Evolutionary conservation across 306 rosid genomes (phyloP).

Genomic region (Rosa rugosa): DNA sequence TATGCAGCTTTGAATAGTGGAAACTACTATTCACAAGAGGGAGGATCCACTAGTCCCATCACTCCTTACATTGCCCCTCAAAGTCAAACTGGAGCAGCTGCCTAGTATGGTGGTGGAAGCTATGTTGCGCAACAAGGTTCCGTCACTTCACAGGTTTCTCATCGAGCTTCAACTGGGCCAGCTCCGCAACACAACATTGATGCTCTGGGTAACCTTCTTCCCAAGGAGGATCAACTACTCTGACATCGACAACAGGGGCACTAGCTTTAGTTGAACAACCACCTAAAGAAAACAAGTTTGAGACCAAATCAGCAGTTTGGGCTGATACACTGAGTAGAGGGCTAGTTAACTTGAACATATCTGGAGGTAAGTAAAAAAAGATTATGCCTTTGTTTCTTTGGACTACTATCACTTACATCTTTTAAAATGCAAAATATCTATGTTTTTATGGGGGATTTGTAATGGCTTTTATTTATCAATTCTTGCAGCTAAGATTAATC

Average conservation of each 20-base stretch:
- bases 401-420: not conserved
- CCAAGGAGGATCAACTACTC: slow-evolving; percentile 39
- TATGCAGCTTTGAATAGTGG: slow-evolving; percentile 28
- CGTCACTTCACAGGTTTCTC: slow-evolving; percentile 35
- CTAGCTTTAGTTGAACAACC: slow-evolving; percentile 54
- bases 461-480: slow-evolving; percentile 18
- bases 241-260: slow-evolving; percentile 47
- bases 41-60: slow-evolving; percentile 35
- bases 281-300: slow-evolving; percentile 80
- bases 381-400: not conserved
- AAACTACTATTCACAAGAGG: slow-evolving; percentile 53
- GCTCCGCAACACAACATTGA: slow-evolving; percentile 32
- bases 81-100: slow-evolving; percentile 38
- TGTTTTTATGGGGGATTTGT: slow-evolving; percentile 14
- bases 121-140: slow-evolving; percentile 35
- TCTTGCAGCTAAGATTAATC: slow-evolving; percentile 83
- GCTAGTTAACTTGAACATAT: slow-evolving; percentile 88
- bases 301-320: slow-evolving; percentile 97
- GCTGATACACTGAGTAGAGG: slow-evolving; percentile 93
- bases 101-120: slow-evolving; percentile 50
- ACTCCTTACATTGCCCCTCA: slow-evolving; percentile 36
- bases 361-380: slow-evolving; percentile 71
- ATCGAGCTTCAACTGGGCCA: slow-evolving; percentile 44
- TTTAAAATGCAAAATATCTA: not conserved
- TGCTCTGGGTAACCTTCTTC: slow-evolving; percentile 38